Evolutionary conservation across 805 yeast genomes (phyloP).

Genomic region (Cyberlindnera maritima): DNA sequence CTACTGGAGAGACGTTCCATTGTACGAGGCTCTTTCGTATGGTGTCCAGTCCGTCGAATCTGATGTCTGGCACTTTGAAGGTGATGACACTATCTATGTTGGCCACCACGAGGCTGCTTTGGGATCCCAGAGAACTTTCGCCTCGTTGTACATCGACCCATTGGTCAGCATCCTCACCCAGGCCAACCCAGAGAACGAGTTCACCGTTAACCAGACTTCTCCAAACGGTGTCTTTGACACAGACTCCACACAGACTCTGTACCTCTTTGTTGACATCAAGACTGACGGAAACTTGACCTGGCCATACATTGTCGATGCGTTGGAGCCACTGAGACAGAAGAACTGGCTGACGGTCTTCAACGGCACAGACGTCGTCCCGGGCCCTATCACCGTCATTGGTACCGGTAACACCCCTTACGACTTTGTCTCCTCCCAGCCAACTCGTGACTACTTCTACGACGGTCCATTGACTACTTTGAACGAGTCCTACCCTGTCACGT

Average conservation of each 20-base stretch:
- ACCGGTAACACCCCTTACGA: conserved; percentile 68
- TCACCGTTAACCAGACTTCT: conserved; percentile 17
- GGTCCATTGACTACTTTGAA: conserved; percentile 41
- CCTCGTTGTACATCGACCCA: conserved; percentile 54
- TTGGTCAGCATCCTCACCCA: conserved; percentile 45
- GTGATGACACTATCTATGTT: conserved; percentile 45
- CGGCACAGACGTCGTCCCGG: conserved; percentile 36
- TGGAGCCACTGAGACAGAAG: conserved; percentile 48
- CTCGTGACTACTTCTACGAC: conserved; percentile 44
- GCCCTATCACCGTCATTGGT: conserved; percentile 62
- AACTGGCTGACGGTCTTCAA: conserved; percentile 49
- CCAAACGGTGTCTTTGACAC: conserved; percentile 43
- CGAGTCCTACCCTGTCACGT: conserved; percentile 25
- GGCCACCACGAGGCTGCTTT: conserved; percentile 61
- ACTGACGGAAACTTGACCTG: conserved; percentile 47
- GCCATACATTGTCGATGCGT: conserved; percentile 42
- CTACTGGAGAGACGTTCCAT: conserved; percentile 62
- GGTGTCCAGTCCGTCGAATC: conserved; percentile 66
- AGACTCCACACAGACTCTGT: conserved; percentile 45
- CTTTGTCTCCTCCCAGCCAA: conserved; percentile 31
- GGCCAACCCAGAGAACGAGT: conserved; percentile 37
- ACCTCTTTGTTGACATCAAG: conserved; percentile 65
- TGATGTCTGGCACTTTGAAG: conserved; percentile 52
- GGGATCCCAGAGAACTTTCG: conserved; percentile 44
- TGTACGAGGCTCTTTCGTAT: conserved; percentile 49